Conservation (phyloP, 139 green algal genomes). For the Chlorella sp. region DNA sequence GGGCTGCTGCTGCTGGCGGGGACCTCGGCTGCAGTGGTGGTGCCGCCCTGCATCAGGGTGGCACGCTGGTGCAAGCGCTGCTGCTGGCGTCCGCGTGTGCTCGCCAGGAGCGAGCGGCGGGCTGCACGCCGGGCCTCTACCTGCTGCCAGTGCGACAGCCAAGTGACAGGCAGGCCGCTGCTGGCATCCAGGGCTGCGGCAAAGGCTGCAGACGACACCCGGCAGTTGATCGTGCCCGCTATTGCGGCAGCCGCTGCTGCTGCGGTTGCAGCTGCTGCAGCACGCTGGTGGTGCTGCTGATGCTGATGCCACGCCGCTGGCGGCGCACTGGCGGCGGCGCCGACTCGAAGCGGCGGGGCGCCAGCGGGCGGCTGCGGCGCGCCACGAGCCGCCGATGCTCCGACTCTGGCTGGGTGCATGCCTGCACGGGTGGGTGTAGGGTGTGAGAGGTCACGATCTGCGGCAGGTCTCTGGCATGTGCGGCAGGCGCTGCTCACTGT, state of each 20-base stretch:
- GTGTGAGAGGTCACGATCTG: neutral
- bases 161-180: slow-evolving; percentile 19
- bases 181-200: neutral
- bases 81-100: slow-evolving; percentile 40
- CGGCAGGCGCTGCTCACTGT: neutral
- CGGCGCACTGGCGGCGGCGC: neutral
- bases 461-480: neutral
- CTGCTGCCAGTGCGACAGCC: slow-evolving; percentile 45
- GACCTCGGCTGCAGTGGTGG: neutral
- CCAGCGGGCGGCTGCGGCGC: neutral
- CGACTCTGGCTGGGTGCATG: neutral
- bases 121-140: slow-evolving; percentile 25
- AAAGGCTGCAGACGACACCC: neutral
- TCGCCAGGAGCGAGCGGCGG: neutral
- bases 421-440: neutral
- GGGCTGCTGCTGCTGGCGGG: neutral
- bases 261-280: neutral
- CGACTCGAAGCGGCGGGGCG: neutral
- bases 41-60: slow-evolving; percentile 3
- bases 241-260: neutral
- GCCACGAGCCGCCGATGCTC: neutral
- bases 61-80: slow-evolving; percentile 30
- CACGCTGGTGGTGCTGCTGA: neutral
- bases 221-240: neutral
- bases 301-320: neutral